Evolutionary conservation across 2,329 filamentous ascomycete species (phyloP), one percentile per base, ranked within the genome.

Genomic region (Phoma herbarum): DNA sequence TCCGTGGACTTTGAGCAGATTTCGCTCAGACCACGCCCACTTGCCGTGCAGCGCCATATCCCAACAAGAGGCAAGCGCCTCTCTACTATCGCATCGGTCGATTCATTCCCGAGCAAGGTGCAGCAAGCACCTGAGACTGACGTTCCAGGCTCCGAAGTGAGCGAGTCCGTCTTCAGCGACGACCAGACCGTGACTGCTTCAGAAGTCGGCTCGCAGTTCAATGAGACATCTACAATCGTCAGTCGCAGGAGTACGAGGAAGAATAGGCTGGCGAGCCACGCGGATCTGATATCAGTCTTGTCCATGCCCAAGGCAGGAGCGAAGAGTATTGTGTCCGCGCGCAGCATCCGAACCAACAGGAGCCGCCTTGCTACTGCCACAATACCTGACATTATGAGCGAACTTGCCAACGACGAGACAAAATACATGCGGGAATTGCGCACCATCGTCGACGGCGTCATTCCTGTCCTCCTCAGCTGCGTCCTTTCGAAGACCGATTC

Each of bases 381-480:
- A 1, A 83, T 92, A 11, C 83, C 86, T 22, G 92, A 94, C 63
- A 81, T 98, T 20, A 84, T 98, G 75, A 84, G 85, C 51, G 93
- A 97, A 71, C 88, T 99, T 62, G 83, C 86, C 11, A 86, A 90
- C 5, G 95, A 98, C 67, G 95, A 99, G 77, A 81, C 86, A 43
- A 90, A 95, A 66, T 99, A 98, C 73, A 89, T 90, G 78, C 86
- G 93, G 53, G 95, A 99, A 77, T 84, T 99, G 29, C 92, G 93
- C 72, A 97, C 95, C 0, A 80, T 99, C 29, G 93, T 98, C 8
- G 93, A 97, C 68, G 95, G 95, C 55, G 94, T 99, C 22, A 91
- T 99, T 55, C 95, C 95, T 0, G 94, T 98, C 2, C 84, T 99
- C 2, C 81, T 99, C 50, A 92, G 89, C 10, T 92, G 93, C 64